Base-by-base conservation (phyloP, 768 basidiomycete genomes). In the Tulasnella sp. region DNA sequence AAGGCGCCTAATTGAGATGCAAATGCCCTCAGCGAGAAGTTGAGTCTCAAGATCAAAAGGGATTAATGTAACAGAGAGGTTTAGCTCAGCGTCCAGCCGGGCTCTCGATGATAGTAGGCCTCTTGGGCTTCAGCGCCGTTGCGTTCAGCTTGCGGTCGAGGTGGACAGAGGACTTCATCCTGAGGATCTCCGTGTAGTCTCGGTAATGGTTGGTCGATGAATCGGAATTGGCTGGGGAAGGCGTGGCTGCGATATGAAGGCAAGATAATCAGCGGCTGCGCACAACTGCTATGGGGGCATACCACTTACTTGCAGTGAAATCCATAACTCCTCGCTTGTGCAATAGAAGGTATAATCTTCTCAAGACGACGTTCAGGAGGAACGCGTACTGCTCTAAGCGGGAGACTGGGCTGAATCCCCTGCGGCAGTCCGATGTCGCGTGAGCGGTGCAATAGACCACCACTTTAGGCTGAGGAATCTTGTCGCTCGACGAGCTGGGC, bases 351-450 rank as follows among this genome's bases (percentile, higher is more conserved):
- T 96, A 99, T 78, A 99, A 88, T 84, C 97, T 90, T 83, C 97
- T 89, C 79, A 99, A 88, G 28, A 97, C 98, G 37, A 99, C 98
- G 84, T 98, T 98, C 77, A 99, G 88, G 80, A 99, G 87, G 89
- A 97, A 99, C 2, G 98, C 95, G 85, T 98, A 99, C 85, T 99
- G 98, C 88, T 99, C 98, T 82, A 99, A 87, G 79, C 97, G 89
- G 81, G 97, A 96, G 24, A 98, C 98, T 24, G 94, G 89, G 84
- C 95, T 94, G 86, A 99, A 98, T 20, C 97, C 96, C 28, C 86
- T 84, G 79, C 90, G 88, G 83, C 93, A 94, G 24, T 89, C 90
- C 40, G 86, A 83, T 84, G 92, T 91, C 11, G 89, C 92, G 85
- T 97, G 96, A 20, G 93, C 92, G 7, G 89, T 89, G 85, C 97